Evolutionary conservation across 768 basidiomycete genomes (phyloP).

Genomic region (Boletus eberwhitei): DNA sequence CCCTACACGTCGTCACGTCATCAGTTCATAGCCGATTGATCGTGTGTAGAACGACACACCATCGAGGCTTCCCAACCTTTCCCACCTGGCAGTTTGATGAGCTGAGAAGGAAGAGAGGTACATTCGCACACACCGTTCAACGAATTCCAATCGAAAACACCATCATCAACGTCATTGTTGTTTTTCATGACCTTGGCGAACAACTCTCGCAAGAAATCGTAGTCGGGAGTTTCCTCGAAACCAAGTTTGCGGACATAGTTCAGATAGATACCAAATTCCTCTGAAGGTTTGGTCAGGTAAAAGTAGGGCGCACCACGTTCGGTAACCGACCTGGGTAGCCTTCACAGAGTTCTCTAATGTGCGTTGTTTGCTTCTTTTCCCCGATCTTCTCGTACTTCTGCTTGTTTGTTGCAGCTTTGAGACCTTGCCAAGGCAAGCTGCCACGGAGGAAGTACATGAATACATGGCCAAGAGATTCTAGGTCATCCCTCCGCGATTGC

Average conservation of each 20-base stretch:
- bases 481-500: conserved; percentile 92
- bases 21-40: conserved; percentile 6
- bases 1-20: conserved; percentile 35
- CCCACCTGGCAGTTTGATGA: conserved; percentile 51
- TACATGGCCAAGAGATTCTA: conserved; percentile 98
- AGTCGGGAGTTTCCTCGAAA: conserved; percentile 98
- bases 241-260: conserved; percentile 99
- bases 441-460: conserved; percentile 99
- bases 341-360: conserved; percentile 95
- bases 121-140: conserved; percentile 60
- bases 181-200: conserved; percentile 94
- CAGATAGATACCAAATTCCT: conserved; percentile 97
- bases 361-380: conserved; percentile 99
- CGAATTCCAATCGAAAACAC: conserved; percentile 94
- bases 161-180: conserved; percentile 87
- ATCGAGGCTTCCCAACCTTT: conserved; percentile 90
- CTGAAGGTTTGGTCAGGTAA: conserved; percentile 39
- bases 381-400: conserved; percentile 99
- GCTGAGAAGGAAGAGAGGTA: not conserved
- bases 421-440: conserved; percentile 96
- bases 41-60: conserved; percentile 43
- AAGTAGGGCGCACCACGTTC: not conserved
- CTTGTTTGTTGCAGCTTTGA: conserved; percentile 99
- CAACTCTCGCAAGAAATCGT: conserved; percentile 94
- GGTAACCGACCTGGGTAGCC: conserved; percentile 78